A percentile compares a stretch with the other conserved stretches of the same genome.
Evolutionary conservation across 129 eudicot species (phyloP).

Genomic region (Heracleum sosnowskyi): DNA sequence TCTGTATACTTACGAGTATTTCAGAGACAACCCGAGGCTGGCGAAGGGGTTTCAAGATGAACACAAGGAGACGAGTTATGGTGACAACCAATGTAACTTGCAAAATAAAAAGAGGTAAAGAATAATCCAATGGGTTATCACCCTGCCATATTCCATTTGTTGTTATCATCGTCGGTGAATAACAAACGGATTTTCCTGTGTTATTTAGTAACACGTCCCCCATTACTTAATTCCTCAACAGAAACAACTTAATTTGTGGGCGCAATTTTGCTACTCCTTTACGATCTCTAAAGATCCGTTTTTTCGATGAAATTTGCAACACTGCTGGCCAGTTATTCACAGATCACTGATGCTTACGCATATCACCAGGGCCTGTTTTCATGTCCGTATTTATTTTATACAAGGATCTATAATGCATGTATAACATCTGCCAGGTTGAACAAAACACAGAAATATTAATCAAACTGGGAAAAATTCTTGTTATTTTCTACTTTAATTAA

Average conservation of each 20-base stretch:
- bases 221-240: slow-evolving; percentile 4
- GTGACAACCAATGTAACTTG: slow-evolving; percentile 61
- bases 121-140: slow-evolving; percentile 73
- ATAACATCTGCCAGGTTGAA: no score
- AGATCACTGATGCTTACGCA: neutral
- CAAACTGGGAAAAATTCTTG: neutral
- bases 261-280: neutral
- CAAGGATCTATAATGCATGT: no score
- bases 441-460: no score
- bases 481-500: no score
- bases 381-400: no score
- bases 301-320: neutral
- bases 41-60: slow-evolving; percentile 76
- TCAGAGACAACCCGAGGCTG: slow-evolving; percentile 97
- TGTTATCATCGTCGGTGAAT: slow-evolving; percentile 84
- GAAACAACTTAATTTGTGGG: neutral
- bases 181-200: slow-evolving; percentile 47
- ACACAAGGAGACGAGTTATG: slow-evolving; percentile 53
- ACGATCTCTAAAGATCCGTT: neutral
- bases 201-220: neutral
- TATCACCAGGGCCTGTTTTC: no score
- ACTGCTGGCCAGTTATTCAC: neutral
- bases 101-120: slow-evolving; percentile 74
- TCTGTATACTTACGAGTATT: slow-evolving; percentile 47
- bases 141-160: slow-evolving; percentile 94